Evolutionary conservation across 108 stramenopile species (phyloP).

Genomic region (Stephanodiscus triporus): DNA sequence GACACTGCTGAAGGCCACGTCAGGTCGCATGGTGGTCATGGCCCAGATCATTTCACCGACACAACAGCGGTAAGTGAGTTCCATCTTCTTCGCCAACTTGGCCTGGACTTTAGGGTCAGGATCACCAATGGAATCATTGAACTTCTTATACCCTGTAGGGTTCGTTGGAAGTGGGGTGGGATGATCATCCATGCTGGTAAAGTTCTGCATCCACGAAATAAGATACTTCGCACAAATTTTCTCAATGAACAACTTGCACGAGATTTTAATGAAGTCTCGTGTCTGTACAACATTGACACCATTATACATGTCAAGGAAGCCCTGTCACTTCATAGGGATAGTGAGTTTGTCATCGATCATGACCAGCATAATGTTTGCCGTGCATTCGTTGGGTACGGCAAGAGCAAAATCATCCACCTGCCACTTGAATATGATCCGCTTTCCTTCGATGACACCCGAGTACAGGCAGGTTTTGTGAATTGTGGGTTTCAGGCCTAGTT

Average conservation of each 20-base stretch:
- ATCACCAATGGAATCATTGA: not conserved
- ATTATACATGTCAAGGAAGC: conserved; percentile 41
- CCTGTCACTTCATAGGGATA: conserved; percentile 19
- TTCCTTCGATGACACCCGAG: not conserved
- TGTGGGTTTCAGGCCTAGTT: not conserved
- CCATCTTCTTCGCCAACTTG: conserved; percentile 18
- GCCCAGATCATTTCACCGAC: conserved; percentile 56
- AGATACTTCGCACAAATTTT: conserved; percentile 7
- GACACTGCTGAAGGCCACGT: conserved; percentile 31
- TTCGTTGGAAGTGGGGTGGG: not conserved
- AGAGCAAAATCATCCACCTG: conserved; percentile 15
- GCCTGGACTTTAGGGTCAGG: not conserved
- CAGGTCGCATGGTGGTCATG: conserved; percentile 33
- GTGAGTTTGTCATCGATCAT: conserved; percentile 6
- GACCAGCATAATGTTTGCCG: not conserved
- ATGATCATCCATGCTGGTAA: not conserved
- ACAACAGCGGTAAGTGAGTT: conserved; percentile 27
- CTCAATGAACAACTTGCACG: conserved; percentile 30
- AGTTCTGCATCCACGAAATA: conserved; percentile 26
- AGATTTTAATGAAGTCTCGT: conserved; percentile 30
- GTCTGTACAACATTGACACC: conserved; percentile 42
- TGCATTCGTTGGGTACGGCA: not conserved
- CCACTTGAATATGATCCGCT: no score
- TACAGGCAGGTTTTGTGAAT: conserved; percentile 13
- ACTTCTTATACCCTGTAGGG: not conserved